phyloP scores from a whole-genome alignment of 2,329 filamentous ascomycete genomes.

The Colletotrichum somersetense region DNA sequence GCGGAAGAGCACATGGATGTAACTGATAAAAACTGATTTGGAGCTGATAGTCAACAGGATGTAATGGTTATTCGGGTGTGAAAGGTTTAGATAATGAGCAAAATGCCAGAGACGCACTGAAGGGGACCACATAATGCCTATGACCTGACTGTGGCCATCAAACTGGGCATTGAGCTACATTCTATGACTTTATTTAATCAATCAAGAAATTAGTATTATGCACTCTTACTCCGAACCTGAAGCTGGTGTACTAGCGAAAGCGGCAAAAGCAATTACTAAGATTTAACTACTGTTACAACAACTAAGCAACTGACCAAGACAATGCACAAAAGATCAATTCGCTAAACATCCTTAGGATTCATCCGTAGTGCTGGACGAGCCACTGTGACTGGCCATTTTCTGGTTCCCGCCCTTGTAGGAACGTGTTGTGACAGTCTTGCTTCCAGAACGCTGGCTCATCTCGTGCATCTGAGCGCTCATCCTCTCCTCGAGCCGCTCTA shows the following conservation, averaged over 20 bases:
- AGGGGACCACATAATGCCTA: no score
- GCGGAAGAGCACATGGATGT: neutral
- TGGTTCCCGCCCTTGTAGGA: neutral
- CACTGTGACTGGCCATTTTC: neutral
- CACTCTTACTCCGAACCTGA: no score
- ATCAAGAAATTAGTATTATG: no score
- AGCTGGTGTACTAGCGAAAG: no score
- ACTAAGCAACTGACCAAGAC: neutral
- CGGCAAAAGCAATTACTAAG: no score
- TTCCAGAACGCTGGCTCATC: neutral
- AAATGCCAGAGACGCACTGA: neutral
- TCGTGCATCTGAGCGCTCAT: conserved; percentile 32
- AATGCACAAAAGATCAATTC: neutral
- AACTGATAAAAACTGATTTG: no score
- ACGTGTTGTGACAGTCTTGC: conserved; percentile 6
- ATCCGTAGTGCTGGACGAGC: neutral
- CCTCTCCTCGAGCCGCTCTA: conserved; percentile 38
- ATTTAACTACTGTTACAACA: no score
- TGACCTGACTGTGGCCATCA: no score
- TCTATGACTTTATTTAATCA: accelerated
- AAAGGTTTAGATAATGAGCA: neutral
- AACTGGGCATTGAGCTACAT: no score
- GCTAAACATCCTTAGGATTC: neutral
- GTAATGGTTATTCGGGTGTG: neutral
- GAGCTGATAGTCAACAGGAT: neutral